Evolutionary conservation across 2,329 filamentous ascomycete genomes (phyloP).

Genomic region (Hypoxylon sp.): DNA sequence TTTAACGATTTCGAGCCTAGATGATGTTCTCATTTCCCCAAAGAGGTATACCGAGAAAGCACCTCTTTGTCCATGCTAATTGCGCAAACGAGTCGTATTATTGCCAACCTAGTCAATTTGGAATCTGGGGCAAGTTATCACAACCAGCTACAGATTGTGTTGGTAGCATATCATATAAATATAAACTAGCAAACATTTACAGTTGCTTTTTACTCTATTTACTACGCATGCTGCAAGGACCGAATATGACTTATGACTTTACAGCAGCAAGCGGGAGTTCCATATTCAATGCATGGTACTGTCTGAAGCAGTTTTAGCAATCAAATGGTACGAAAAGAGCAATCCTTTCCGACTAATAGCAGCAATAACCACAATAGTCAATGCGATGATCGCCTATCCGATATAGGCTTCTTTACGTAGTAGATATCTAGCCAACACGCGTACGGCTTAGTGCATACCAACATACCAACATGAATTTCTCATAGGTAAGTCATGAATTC

Average conservation of each 20-base stretch:
- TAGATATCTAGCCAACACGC: constrained; percentile 4
- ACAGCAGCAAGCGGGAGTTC: constrained; percentile 3
- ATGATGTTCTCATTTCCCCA: constrained; percentile 33
- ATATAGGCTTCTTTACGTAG: constrained; percentile 20
- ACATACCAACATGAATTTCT: constrained; percentile 2
- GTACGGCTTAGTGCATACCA: constrained; percentile 8
- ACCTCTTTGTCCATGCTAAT: constrained; percentile 41
- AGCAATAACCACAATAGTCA: constrained; percentile 3
- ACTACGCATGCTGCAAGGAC: constrained; percentile 22
- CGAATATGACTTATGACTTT: constrained; percentile 9
- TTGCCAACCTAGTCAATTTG: constrained; percentile 40
- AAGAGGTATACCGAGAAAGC: constrained; percentile 41
- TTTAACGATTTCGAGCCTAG: constrained; percentile 24
- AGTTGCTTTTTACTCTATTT: constrained; percentile 7
- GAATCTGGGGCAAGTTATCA: constrained; percentile 32
- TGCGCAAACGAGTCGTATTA: constrained; percentile 40
- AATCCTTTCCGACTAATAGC: constrained; percentile 27
- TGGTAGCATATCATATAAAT: constrained; percentile 8
- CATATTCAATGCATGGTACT: constrained; percentile 17
- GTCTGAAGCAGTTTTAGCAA: constrained; percentile 15
- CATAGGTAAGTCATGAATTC: not conserved
- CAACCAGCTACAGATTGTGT: constrained; percentile 4
- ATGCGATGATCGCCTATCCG: constrained; percentile 16
- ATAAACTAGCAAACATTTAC: constrained; percentile 24
- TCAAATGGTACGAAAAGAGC: constrained; percentile 16